Evolutionary conservation across 352 stramenopile genomes (phyloP).

Genomic region (Blastocystis sp.): DNA sequence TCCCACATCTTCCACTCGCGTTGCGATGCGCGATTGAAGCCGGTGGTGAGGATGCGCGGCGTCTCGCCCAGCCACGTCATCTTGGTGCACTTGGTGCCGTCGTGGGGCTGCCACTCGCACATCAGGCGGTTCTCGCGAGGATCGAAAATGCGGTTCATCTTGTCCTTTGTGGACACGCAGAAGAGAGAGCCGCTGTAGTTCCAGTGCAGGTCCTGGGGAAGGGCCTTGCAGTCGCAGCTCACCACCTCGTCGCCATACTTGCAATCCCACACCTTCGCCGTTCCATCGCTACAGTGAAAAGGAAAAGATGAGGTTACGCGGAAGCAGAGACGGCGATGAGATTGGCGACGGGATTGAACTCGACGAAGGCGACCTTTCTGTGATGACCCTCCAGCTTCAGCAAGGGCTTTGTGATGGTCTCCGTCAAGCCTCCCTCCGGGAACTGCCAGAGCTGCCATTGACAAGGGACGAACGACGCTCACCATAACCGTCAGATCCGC

Average conservation of each 20-base stretch:
- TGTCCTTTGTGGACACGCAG: constrained; percentile 95
- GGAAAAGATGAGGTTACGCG: constrained; percentile 76
- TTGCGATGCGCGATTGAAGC: constrained; percentile 91
- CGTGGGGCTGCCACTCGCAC: constrained; percentile 80
- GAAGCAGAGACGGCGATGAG: constrained; percentile 92
- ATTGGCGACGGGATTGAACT: constrained; percentile 93
- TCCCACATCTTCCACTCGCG: constrained; percentile 90
- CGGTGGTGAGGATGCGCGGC: constrained; percentile 91
- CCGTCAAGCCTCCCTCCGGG: constrained; percentile 85
- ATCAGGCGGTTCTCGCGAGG: constrained; percentile 77
- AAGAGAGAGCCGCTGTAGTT: constrained; percentile 90
- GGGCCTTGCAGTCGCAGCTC: constrained; percentile 70
- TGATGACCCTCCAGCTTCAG: constrained; percentile 91
- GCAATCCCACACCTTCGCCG: constrained; percentile 97
- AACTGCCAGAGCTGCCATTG: constrained; percentile 94
- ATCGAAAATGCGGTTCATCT: constrained; percentile 92
- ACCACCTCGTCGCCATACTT: constrained; percentile 88
- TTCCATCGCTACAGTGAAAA: constrained; percentile 71
- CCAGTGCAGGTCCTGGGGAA: constrained; percentile 96
- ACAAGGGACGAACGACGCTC: neutral
- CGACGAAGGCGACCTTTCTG: constrained; percentile 91
- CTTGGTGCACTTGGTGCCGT: constrained; percentile 95
- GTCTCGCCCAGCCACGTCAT: constrained; percentile 89
- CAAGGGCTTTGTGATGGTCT: constrained; percentile 89
- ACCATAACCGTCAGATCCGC: constrained; percentile 23